Evolutionary conservation across 2,329 filamentous ascomycete species (phyloP).

Genomic region (Colletotrichum australisinense): DNA sequence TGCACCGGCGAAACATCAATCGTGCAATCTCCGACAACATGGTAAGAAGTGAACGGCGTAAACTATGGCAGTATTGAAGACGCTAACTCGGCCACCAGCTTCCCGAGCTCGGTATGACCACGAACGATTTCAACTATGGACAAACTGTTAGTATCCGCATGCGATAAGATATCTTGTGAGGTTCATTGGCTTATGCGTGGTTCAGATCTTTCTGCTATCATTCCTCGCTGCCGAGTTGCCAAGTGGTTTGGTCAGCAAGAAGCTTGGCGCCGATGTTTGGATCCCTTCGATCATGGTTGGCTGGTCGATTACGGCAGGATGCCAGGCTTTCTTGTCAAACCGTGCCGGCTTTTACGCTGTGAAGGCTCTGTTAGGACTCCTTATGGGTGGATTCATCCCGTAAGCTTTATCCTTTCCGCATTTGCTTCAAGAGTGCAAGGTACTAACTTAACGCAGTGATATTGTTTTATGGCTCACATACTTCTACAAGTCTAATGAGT

Average conservation of each 20-base stretch:
- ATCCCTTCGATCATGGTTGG: constrained; percentile 54
- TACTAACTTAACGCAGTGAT: constrained; percentile 36
- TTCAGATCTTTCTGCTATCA: constrained; percentile 53
- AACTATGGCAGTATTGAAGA: not conserved
- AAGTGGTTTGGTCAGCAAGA: constrained; percentile 62
- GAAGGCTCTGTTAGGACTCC: constrained; percentile 56
- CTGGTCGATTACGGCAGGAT: constrained; percentile 54
- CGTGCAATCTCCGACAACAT: constrained; percentile 53
- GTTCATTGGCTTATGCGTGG: constrained; percentile 23
- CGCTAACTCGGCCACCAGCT: constrained; percentile 40
- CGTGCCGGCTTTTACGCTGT: constrained; percentile 53
- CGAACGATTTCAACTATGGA: constrained; percentile 59
- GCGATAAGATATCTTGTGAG: not conserved
- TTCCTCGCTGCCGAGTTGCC: constrained; percentile 62
- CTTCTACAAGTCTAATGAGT: constrained; percentile 46
- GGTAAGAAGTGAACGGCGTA: constrained; percentile 36
- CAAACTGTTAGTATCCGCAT: constrained; percentile 45
- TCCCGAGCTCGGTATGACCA: constrained; percentile 53
- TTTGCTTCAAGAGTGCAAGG: no score
- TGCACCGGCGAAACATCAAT: constrained; percentile 60
- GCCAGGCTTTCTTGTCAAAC: constrained; percentile 50
- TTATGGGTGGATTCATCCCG: constrained; percentile 64
- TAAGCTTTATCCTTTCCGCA: constrained; percentile 37
- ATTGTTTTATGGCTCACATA: constrained; percentile 46
- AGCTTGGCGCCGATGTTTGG: constrained; percentile 59